Percentiles rank a stretch among this genome's conserved stretches.
Conservation (phyloP, 805 yeast species). For the Grigorovia yakushimaensis region DNA sequence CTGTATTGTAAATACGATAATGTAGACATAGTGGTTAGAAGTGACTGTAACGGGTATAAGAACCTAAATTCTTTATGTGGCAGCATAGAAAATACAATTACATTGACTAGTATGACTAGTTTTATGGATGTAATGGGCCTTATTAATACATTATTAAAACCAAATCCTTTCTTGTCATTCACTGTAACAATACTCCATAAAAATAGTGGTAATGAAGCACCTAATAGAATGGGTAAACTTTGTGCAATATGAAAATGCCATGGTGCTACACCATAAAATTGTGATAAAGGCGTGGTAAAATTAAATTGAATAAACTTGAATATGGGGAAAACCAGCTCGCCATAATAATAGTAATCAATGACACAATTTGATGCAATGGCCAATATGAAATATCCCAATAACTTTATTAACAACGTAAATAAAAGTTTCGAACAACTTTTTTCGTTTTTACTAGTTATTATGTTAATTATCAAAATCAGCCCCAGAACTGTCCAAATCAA, state of each 20-base stretch:
- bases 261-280: constrained; percentile 78
- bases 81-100: constrained; percentile 51
- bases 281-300: constrained; percentile 58
- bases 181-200: constrained; percentile 32
- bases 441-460: constrained; percentile 6
- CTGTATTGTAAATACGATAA: constrained; percentile 20
- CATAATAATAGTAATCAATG: constrained; percentile 56
- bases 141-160: neutral
- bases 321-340: constrained; percentile 47
- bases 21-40: constrained; percentile 46
- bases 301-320: constrained; percentile 69
- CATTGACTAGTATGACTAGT: constrained; percentile 33
- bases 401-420: constrained; percentile 15
- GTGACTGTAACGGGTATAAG: constrained; percentile 75
- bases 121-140: constrained; percentile 12
- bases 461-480: constrained; percentile 14
- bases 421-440: constrained; percentile 6
- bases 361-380: constrained; percentile 32
- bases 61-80: constrained; percentile 89
- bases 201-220: constrained; percentile 57
- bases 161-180: constrained; percentile 2
- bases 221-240: constrained; percentile 67
- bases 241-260: constrained; percentile 79
- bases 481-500: constrained; percentile 70
- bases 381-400: constrained; percentile 8